Base-by-base conservation (phyloP, 306 rosid species). In the Potentilla sterilis region DNA sequence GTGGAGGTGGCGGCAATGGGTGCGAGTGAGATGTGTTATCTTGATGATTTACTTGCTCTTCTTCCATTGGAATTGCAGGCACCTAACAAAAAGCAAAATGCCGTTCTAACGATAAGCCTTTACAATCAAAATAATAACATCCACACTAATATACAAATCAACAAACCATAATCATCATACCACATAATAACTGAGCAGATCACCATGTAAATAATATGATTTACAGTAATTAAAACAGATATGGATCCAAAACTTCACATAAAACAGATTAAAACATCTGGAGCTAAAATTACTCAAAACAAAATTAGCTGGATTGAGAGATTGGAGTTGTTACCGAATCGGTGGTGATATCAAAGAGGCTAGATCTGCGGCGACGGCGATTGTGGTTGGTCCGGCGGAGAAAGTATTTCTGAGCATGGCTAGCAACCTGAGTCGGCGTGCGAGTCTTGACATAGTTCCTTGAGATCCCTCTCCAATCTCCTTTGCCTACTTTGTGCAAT, bases 361-460 rank as follows among this genome's bases (percentile, higher is more conserved):
- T 96, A 72, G 99, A 92, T 88, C 99, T 87, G 75, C 99, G 99
- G 85, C 99, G 99, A 28, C 99, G 96, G 91, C 99, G 98, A 70
- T 92, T 96, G 77, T 86, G 89, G 48, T 96, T 96, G 84, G 80
- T 89, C 46, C 97, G 92, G 51, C 99, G 93, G 77, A 96, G 98
- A 80, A 87, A 96, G 88, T 96, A 96, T 32, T 96, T 96, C 80
- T 96, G 99, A 78, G 99, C 99, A 76, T 96, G 99, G 54, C 99
- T 96, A 0, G 99, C 99, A 5, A 96, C 99, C 89, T 96, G 99
- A 9, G 99, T 96, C 2, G 99, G 99, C 0, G 99, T 96, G 74
- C 99, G 86, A 38, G 98, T 96, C 85, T 92, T 96, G n/a, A 96
- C 99, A 41, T 90, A 96, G 87, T 90, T 92, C 78, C 91, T 88